Evolutionary conservation across 768 basidiomycete species (phyloP).

Genomic region (Cystobasidium ongulense): DNA sequence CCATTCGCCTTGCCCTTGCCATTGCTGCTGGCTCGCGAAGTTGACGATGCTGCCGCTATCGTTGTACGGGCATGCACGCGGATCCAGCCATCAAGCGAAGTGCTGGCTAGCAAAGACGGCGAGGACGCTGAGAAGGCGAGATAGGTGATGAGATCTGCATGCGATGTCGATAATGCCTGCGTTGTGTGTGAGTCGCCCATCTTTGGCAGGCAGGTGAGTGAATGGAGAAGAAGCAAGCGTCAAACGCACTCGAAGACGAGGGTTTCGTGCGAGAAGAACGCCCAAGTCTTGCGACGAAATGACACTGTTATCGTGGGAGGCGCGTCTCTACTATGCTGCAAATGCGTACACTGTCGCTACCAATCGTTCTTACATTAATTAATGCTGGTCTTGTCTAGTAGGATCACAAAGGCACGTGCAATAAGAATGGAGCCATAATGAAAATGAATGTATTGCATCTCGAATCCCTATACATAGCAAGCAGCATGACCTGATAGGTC

Average conservation of each 20-base stretch:
- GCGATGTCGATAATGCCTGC: conserved; percentile 20
- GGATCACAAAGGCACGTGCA: too few species aligned
- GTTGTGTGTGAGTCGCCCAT: conserved; percentile 1
- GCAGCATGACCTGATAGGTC: too few species aligned
- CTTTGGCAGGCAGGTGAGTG: background rate
- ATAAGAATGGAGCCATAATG: too few species aligned
- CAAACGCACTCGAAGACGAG: background rate
- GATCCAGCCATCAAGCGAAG: conserved; percentile 38
- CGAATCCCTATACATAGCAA: too few species aligned
- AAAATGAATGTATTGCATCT: too few species aligned
- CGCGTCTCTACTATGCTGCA: too few species aligned
- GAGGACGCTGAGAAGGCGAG: conserved; percentile 36
- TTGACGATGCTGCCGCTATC: background rate
- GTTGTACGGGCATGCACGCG: conserved; percentile 31
- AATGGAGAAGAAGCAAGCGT: background rate
- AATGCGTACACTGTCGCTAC: too few species aligned
- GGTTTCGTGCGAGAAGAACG: background rate
- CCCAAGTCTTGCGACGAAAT: too few species aligned
- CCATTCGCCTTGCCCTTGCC: conserved; percentile 8
- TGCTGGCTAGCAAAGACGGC: conserved; percentile 36
- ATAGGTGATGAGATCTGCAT: conserved; percentile 37
- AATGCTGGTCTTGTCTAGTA: too few species aligned
- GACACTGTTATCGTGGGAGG: too few species aligned
- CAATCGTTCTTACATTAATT: too few species aligned
- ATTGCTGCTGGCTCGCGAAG: background rate